Evolutionary conservation across 306 rosid species (phyloP).

Genomic region (Dalbergia oliveri): DNA sequence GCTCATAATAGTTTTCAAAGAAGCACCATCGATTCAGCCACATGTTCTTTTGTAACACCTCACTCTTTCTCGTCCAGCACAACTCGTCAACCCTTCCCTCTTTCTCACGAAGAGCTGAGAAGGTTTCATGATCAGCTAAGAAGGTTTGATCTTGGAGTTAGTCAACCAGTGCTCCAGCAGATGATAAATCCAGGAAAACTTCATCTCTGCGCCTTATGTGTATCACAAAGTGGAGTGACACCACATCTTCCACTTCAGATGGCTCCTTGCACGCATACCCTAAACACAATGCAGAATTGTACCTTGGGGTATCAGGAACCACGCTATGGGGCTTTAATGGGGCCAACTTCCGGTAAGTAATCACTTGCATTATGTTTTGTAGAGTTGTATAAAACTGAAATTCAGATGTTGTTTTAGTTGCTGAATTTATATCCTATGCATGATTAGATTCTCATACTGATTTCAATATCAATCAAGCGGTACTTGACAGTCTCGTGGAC

Average conservation of each 20-base stretch:
- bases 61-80: constrained; percentile 28
- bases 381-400: constrained; percentile 22
- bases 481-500: constrained; percentile 17
- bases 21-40: constrained; percentile 33
- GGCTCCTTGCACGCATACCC: constrained; percentile 39
- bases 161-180: constrained; percentile 42
- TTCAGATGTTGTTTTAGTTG: constrained; percentile 3
- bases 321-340: constrained; percentile 12
- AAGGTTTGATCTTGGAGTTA: constrained; percentile 37
- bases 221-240: constrained; percentile 33
- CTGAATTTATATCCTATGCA: constrained; percentile 21
- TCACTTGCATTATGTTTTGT: constrained; percentile 13
- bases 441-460: constrained; percentile 44
- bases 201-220: constrained; percentile 23
- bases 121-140: constrained; percentile 40
- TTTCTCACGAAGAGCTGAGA: constrained; percentile 37
- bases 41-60: constrained; percentile 29
- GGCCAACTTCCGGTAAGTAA: constrained; percentile 46
- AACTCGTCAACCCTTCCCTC: constrained; percentile 34
- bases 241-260: no score
- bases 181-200: constrained; percentile 20
- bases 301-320: constrained; percentile 42
- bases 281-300: constrained; percentile 43
- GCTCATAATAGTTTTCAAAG: constrained; percentile 22
- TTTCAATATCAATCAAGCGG: constrained; percentile 32